These are phyloP conservation scores for Pichia paraexigua DNA, from an alignment of 805 yeast genomes.

Conservation along the genomic window DNA sequence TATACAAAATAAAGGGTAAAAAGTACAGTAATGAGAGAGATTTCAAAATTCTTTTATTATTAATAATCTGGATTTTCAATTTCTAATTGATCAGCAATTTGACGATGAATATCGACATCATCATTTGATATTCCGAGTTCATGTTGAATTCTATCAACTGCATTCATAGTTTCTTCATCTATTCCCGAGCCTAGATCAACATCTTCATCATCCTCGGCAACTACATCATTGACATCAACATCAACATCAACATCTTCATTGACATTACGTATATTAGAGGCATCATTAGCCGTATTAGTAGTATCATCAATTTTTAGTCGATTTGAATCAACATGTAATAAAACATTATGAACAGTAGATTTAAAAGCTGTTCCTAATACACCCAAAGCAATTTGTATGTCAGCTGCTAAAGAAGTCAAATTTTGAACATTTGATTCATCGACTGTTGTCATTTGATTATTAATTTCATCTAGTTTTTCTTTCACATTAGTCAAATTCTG, in stretches of 20 bases:
- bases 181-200: constrained; percentile 7
- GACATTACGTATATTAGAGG: neutral
- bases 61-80: constrained; percentile 3
- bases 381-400: constrained; percentile 16
- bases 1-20: neutral
- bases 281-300: neutral
- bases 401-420: constrained; percentile 1
- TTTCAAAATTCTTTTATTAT: too few relatives aligned
- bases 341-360: constrained; percentile 21
- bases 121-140: constrained; percentile 3
- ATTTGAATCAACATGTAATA: constrained; percentile 10
- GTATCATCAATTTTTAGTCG: neutral
- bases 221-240: neutral
- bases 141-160: constrained; percentile 7
- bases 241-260: neutral
- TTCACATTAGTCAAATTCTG: constrained; percentile 23
- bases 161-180: constrained; percentile 7
- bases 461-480: constrained; percentile 18
- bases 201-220: constrained; percentile 4
- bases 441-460: constrained; percentile 6
- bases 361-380: constrained; percentile 25
- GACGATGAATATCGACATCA: constrained; percentile 7
- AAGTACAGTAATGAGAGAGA: neutral
- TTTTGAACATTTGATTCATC: neutral
- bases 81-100: constrained; percentile 8